These are phyloP conservation scores for Jasminum sambac DNA, from an alignment of 257 asterid genomes.

Conservation along the genomic window DNA sequence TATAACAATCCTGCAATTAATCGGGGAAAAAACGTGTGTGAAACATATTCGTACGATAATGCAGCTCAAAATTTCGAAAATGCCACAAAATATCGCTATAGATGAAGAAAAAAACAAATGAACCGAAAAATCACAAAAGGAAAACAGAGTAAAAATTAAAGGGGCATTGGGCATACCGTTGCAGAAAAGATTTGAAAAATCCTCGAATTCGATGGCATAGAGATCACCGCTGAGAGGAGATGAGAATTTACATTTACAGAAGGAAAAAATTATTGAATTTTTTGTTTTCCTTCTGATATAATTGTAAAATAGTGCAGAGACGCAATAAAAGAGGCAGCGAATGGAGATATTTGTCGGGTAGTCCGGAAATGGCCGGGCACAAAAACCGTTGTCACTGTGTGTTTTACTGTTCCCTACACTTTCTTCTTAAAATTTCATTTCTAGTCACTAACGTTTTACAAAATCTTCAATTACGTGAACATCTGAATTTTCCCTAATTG, in stretches of 20 bases:
- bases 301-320: neutral
- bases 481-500: too few relatives aligned
- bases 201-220: conserved; percentile 21
- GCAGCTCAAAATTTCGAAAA: neutral
- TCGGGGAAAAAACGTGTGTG: neutral
- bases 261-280: neutral
- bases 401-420: too few relatives aligned
- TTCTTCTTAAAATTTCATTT: neutral
- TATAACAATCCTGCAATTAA: conserved; percentile 28
- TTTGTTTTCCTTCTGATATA: neutral
- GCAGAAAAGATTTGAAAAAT: conserved; percentile 5
- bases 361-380: neutral
- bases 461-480: neutral
- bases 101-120: neutral
- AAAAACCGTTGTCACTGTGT: neutral
- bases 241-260: conserved; percentile 5
- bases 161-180: neutral
- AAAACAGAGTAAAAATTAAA: neutral
- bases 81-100: neutral
- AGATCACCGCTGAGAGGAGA: conserved; percentile 7
- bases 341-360: neutral
- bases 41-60: neutral
- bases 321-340: neutral
- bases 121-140: neutral
- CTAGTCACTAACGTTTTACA: neutral